A percentile compares a stretch with the other conserved stretches of the same genome.
These are phyloP conservation scores for Pichia kudriavzevii DNA, from an alignment of 1,139 yeast species.

Conservation along the genomic window DNA sequence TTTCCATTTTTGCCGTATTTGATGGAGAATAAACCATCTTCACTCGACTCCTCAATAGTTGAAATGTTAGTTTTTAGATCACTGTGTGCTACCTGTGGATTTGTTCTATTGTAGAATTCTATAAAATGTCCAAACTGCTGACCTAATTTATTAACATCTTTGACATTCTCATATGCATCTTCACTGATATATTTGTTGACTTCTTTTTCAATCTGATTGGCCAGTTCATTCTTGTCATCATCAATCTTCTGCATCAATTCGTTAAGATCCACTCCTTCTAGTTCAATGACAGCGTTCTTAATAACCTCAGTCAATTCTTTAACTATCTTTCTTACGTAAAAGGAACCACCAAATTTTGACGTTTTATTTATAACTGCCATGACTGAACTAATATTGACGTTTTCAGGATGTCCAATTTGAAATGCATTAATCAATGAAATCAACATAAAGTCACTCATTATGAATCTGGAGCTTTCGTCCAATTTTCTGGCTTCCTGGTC, in stretches of 20 bases:
- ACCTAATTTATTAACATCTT: constrained; percentile 18
- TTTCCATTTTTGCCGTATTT: constrained; percentile 10
- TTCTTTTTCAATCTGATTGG: too few species aligned
- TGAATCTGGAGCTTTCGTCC: constrained; percentile 79
- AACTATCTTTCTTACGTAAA: constrained; percentile 33
- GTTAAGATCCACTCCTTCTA: constrained; percentile 23
- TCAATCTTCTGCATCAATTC: constrained; percentile 3
- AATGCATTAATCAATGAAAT: constrained; percentile 47
- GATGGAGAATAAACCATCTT: constrained; percentile 10
- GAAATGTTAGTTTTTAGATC: not conserved
- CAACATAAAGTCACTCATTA: constrained; percentile 77
- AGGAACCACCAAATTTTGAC: constrained; percentile 51
- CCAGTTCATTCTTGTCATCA: not conserved
- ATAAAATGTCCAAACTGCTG: constrained; percentile 14
- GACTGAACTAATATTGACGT: constrained; percentile 54
- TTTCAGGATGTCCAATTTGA: constrained; percentile 21
- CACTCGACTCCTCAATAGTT: not conserved
- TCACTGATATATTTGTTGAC: too few species aligned
- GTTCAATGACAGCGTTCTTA: constrained; percentile 29
- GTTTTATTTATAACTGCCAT: constrained; percentile 43
- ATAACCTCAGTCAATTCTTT: constrained; percentile 52
- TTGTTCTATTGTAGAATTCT: constrained; percentile 7
- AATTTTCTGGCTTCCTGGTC: constrained; percentile 62
- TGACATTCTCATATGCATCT: constrained; percentile 17
- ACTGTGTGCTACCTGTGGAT: not conserved